Percentiles rank a stretch among this genome's conserved stretches.
Conservation (phyloP, 345 rosid species). For the Brassica incana region DNA sequence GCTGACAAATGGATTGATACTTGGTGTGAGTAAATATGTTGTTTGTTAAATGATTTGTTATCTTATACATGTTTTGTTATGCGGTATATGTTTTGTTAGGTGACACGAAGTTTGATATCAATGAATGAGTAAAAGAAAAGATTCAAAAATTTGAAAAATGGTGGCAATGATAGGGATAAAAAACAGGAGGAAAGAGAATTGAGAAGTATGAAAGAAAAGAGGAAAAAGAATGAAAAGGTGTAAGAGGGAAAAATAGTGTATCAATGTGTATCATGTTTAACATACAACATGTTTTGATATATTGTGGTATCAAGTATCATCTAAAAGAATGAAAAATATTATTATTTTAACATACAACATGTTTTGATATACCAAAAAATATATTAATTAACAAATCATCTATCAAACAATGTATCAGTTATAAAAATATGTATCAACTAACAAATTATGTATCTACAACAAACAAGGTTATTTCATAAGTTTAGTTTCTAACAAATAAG, state of each 20-base stretch:
- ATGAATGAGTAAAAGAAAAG: neutral
- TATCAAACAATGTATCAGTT: neutral
- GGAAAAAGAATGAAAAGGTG: neutral
- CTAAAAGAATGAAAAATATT: too few species aligned
- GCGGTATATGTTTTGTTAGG: neutral
- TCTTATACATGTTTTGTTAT: neutral
- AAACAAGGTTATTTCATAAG: too few species aligned
- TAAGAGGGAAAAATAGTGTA: neutral
- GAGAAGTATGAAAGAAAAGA: too few species aligned
- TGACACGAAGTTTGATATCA: neutral
- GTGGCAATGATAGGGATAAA: neutral
- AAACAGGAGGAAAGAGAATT: neutral
- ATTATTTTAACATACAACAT: too few species aligned
- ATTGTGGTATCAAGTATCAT: too few species aligned
- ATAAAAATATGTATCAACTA: neutral
- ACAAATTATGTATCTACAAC: too few species aligned
- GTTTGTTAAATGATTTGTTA: too few species aligned
- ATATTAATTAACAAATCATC: neutral
- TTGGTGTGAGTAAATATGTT: neutral
- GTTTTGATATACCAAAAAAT: too few species aligned
- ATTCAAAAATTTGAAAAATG: neutral
- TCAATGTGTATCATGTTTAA: too few species aligned
- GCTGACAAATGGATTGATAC: neutral
- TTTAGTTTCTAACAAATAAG: too few species aligned
- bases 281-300: too few species aligned